Evolutionary conservation across 2,329 filamentous ascomycete genomes (phyloP), one percentile per base, ranked within the genome.

Genomic region (Pyrenophora graminea): DNA sequence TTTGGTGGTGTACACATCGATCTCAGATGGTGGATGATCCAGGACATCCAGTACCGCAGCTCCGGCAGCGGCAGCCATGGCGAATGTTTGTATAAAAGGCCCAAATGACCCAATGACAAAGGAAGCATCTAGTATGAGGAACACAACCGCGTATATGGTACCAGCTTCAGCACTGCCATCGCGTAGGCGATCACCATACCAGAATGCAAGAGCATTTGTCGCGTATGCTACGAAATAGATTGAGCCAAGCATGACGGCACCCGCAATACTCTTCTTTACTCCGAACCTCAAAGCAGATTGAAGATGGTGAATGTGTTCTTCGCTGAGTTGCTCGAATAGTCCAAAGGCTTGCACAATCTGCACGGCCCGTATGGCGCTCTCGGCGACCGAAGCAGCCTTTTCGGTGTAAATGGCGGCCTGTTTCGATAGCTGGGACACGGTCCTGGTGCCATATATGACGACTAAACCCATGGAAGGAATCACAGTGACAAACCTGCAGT

Each of bases 61-160:
- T 10, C 78, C 77, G 3, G 79, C 77, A 1, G 82, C 77, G 2
- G 82, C 78, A 0, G 85, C 84, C 27, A 74, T 73, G 67, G 74
- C 76, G 64, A 76, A 82, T 61, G 67, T 79, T 69, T 85, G 83
- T 12, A 88, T 71, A 41, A 87, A 79, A 0, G 85, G 85, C 0
- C 84, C 84, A 42, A 87, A 82, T 45, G 81, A 80, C 25, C 85
- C 83, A 19, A 88, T 76, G 30, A 87, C 79, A 41, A 88, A 82
- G 7, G 83, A 84, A 21, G 83, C 83, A 56, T 87, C 85, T 1
- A 87, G 77, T 9, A 87, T 81, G 25, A 87, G 74, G 45, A 87
- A 84, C 10, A 87, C 83, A 25, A 86, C 84, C 0, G 84, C 85
- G 58, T 86, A 87, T 13, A 85, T 76, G 1, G 79, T 81, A 30